These are phyloP conservation scores for Cercospora sojina DNA, from an alignment of 2,329 filamentous ascomycete genomes.

Conservation along the genomic window DNA sequence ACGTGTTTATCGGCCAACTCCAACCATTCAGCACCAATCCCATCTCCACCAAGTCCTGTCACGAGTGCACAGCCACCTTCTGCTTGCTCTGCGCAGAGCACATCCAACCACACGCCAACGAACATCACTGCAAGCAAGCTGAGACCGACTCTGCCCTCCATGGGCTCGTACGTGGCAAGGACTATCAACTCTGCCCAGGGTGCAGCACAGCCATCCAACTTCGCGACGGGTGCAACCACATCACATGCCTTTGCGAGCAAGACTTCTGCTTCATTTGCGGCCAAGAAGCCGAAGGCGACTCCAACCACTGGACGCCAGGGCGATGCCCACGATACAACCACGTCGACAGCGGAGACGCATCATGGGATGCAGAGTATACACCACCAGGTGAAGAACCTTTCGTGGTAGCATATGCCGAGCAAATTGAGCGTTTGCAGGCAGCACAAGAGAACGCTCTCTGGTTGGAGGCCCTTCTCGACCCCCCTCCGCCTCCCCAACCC, in stretches of 20 bases:
- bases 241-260: conserved; percentile 6
- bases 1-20: neutral
- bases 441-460: neutral
- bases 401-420: neutral
- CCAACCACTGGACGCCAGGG: conserved; percentile 8
- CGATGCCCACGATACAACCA: conserved; percentile 13
- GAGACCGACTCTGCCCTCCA: conserved; percentile 1
- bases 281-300: conserved; percentile 1
- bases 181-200: conserved; percentile 24
- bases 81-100: conserved; percentile 1
- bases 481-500: neutral
- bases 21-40: neutral
- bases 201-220: conserved; percentile 11
- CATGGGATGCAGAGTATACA: neutral
- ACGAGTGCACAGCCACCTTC: neutral
- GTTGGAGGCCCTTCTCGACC: neutral
- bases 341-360: neutral
- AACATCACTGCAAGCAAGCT: neutral
- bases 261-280: conserved; percentile 21
- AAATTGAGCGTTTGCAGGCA: neutral
- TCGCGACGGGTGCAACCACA: conserved; percentile 18
- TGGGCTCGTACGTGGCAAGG: conserved; percentile 17
- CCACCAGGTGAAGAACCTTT: neutral
- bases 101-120: neutral
- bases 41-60: neutral